Percentiles rank a stretch among this genome's conserved stretches.
Conservation (phyloP, 257 asterid species). For the Rehmannia glutinosa region DNA sequence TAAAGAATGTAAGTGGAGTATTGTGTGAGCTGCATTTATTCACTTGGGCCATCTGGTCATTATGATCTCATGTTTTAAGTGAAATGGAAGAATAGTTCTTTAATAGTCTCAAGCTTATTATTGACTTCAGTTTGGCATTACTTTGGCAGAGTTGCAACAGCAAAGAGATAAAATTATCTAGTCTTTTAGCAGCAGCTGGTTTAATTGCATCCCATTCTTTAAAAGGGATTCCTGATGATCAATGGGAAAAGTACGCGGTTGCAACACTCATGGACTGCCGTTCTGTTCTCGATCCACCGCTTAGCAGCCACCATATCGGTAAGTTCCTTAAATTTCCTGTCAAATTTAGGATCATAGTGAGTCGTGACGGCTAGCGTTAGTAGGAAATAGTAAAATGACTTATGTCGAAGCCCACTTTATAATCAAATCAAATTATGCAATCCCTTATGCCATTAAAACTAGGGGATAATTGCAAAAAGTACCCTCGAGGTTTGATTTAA, state of each 20-base stretch:
- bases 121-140: constrained; percentile 3
- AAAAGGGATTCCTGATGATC: constrained; percentile 43
- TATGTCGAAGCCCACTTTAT: too few relatives aligned
- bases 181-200: constrained; percentile 61
- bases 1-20: too few relatives aligned
- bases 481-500: not conserved
- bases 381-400: too few relatives aligned
- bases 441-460: too few relatives aligned
- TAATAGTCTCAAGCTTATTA: not conserved
- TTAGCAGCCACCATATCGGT: constrained; percentile 56
- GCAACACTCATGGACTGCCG: constrained; percentile 78
- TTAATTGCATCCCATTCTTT: constrained; percentile 55
- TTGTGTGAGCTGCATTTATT: not conserved
- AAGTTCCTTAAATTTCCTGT: constrained; percentile 12
- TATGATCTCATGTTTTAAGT: not conserved
- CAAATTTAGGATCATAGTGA: not conserved
- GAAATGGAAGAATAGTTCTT: constrained; percentile 4
- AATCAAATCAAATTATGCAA: too few relatives aligned
- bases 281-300: constrained; percentile 73
- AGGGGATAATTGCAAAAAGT: too few relatives aligned
- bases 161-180: constrained; percentile 50
- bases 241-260: constrained; percentile 69
- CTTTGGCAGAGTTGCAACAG: constrained; percentile 56
- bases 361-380: too few relatives aligned
- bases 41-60: not conserved